Percentiles rank a stretch among this genome's conserved stretches.
These are phyloP conservation scores for Globisporangium cederbergense DNA, from an alignment of 352 stramenopile species.

Conservation along the genomic window DNA sequence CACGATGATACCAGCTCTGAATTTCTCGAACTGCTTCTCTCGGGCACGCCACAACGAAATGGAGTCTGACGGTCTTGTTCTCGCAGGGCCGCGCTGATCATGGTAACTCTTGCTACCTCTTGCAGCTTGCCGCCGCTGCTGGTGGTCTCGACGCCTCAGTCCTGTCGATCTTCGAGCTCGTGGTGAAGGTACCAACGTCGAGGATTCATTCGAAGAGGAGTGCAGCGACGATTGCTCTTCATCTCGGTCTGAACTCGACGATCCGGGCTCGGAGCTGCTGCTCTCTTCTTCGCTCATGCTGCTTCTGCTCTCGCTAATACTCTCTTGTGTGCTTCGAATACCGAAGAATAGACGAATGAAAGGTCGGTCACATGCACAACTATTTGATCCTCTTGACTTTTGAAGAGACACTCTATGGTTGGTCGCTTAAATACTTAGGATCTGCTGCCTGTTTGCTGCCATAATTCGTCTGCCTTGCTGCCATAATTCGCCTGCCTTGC, in stretches of 20 bases:
- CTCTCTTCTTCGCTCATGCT: slow-evolving; percentile 5
- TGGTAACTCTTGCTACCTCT: not conserved
- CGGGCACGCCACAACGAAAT: slow-evolving; percentile 46
- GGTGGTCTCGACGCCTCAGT: not conserved
- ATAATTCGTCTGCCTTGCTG: not conserved
- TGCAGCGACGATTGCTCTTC: not conserved
- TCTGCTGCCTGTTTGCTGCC: not conserved
- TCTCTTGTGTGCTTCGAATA: not conserved
- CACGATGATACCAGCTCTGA: slow-evolving; percentile 55
- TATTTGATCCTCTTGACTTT: not conserved
- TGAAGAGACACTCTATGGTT: slow-evolving; percentile 1
- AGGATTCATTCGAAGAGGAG: not conserved
- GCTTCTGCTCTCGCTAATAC: not conserved
- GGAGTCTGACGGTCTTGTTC: not conserved
- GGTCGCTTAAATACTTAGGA: slow-evolving; percentile 3
- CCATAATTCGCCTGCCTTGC: not conserved
- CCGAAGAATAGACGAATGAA: slow-evolving; percentile 3
- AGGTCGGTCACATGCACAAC: not conserved
- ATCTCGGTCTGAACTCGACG: slow-evolving; percentile 5
- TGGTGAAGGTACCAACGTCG: not conserved
- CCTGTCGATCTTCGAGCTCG: not conserved
- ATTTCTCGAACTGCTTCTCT: slow-evolving; percentile 78
- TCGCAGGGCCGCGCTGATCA: not conserved
- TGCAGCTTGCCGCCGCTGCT: slow-evolving; percentile 12
- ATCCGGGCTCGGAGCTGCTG: slow-evolving; percentile 5